Base-by-base conservation (phyloP, 192 early-diverging fungal species). In the Martensiomyces pterosporus region DNA sequence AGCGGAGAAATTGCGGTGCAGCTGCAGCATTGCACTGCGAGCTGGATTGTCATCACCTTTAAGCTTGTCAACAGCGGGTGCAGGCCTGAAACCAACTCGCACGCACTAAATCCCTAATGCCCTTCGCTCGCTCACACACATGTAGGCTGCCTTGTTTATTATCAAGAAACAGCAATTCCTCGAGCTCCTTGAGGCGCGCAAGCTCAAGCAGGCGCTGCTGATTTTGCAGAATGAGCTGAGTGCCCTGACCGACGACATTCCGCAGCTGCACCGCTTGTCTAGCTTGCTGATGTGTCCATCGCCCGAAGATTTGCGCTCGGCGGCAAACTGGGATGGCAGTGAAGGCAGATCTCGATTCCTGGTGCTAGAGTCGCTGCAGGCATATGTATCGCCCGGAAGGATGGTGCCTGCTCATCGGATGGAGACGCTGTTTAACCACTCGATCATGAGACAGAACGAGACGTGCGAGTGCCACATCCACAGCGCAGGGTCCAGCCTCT, bases 331-430 rank as follows among this genome's bases (percentile, higher is more conserved):
- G 92, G 86, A 91, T 67, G 93, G 93, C 16, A 70, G 78, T 9
- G 33, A 73, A 2, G 92, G 88, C 14, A 27, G 57, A 13, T 67
- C 50, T 24, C 59, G 60, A 19, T 57, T 55, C 21, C 38, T 51
- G 10, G 57, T 57, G 12, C 61, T 66, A 22, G 71, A 65, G 52
- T 52, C 57, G 3, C 43, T 68, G 9, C 52, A 62, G 87, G 85
- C 74, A 39, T 81, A 81, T 54, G 83, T 98, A 39, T 80, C 87
- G 4, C 82, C 90, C 0, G 64, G 82, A 2, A 69, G 85, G 35
- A 94, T 95, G 88, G 85, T 99, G 43, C 97, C 94, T 4, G 80
- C 83, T 24, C 77, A 77, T 34, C 79, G 97, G n/a, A 77, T 99
- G 36, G 80, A 93, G 43, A 83, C 79, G 4, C 67, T 99, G 39